phyloP scores from a whole-genome alignment of 495 filamentous ascomycete genomes.

The Lindgomyces ingoldianus region DNA sequence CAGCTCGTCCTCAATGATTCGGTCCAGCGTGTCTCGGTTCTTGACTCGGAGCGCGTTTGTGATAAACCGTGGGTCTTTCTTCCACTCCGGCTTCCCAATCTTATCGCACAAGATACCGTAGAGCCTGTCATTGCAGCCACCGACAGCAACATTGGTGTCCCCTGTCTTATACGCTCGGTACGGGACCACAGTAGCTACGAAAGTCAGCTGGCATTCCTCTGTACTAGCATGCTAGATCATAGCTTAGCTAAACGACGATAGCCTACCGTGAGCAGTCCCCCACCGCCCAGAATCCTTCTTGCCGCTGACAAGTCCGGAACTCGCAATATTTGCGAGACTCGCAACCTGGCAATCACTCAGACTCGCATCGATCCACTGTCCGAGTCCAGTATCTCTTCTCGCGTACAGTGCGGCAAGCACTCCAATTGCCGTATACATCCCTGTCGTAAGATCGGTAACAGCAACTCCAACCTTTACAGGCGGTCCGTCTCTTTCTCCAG shows the following conservation, averaged over 20 bases:
- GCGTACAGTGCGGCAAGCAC: constrained; percentile 39
- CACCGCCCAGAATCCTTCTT: constrained; percentile 41
- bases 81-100: constrained; percentile 36
- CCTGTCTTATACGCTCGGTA: constrained; percentile 43
- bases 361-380: constrained; percentile 41
- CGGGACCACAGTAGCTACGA: constrained; percentile 39
- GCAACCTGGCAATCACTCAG: constrained; percentile 44
- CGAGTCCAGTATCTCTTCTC: constrained; percentile 41
- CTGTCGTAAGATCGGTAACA: constrained; percentile 45
- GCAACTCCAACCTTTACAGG: constrained; percentile 43
- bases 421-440: constrained; percentile 43
- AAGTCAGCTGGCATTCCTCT: neutral
- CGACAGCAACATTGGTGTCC: constrained; percentile 43
- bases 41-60: constrained; percentile 42
- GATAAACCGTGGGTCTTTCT: constrained; percentile 39
- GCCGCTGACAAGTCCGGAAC: constrained; percentile 40
- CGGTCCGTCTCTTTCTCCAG: constrained; percentile 40
- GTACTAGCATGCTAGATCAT: neutral
- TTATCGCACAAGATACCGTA: constrained; percentile 40
- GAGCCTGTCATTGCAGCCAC: constrained; percentile 45
- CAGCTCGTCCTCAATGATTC: constrained; percentile 40
- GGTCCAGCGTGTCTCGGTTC: constrained; percentile 41
- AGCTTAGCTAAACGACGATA: too few relatives aligned
- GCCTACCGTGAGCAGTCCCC: constrained; percentile 42
- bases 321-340: constrained; percentile 43